These are phyloP conservation scores for Chrysanthemum seticuspe DNA, from an alignment of 129 eudicot species.

Conservation along the genomic window DNA sequence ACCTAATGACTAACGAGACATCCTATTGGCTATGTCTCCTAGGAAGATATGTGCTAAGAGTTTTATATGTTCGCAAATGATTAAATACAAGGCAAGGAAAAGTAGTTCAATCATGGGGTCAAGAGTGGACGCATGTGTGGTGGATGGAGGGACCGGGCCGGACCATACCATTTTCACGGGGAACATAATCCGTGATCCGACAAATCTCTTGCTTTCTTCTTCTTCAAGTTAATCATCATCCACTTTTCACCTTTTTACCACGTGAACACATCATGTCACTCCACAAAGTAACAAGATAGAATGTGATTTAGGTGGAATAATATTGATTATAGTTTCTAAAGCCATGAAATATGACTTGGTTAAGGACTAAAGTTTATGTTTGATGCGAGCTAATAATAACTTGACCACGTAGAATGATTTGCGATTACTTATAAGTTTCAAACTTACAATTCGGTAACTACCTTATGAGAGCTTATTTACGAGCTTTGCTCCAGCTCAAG, in stretches of 20 bases:
- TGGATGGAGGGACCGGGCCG: slow-evolving; percentile 20
- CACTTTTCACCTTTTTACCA: slow-evolving; percentile 7
- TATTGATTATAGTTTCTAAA: not conserved
- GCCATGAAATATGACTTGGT: not conserved
- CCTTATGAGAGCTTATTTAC: no score
- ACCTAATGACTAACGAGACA: no score
- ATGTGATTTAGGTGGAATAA: not conserved
- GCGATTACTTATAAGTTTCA: no score
- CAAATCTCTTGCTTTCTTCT: slow-evolving; percentile 22
- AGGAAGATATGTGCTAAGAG: no score
- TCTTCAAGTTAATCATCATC: slow-evolving; percentile 26
- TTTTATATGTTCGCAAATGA: no score
- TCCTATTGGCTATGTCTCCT: no score
- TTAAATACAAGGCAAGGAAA: not conserved
- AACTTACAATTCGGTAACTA: no score
- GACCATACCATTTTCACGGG: slow-evolving; percentile 24
- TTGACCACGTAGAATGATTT: no score
- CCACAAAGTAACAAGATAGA: not conserved
- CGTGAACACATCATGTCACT: slow-evolving; percentile 16
- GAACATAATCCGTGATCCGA: slow-evolving; percentile 29
- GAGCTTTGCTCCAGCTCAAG: no score
- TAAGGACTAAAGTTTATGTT: no score
- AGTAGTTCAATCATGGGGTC: slow-evolving; percentile 8
- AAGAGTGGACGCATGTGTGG: slow-evolving; percentile 12
- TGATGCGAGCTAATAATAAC: no score